Base-by-base conservation (phyloP, 2,329 filamentous ascomycete species). In the Phyllosticta citribraziliensis region DNA sequence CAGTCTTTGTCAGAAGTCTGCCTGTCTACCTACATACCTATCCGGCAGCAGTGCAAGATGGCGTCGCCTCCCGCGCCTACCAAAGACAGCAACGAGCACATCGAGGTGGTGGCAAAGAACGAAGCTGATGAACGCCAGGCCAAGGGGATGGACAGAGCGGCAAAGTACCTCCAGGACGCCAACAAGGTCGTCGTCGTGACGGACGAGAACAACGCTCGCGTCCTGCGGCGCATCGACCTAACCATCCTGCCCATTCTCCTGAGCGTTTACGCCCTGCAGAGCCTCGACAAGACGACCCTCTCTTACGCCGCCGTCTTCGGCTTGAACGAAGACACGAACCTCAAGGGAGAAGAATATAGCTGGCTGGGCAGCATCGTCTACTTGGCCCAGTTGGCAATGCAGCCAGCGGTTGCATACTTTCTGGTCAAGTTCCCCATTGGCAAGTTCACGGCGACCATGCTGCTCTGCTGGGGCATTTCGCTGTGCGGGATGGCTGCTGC, bases 401-500 rank as follows among this genome's bases (percentile, higher is more conserved):
- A 64, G 35, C 58, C 64, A 0, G 61, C 50, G 3, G 60, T 62
- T 4, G 60, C 64, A 19, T 89, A 88, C 67, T 78, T 82, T 60
- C 80, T 87, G 58, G 78, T 84, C 55, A 80, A 84, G 2, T 65
- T 82, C 14, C 79, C 78, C 0, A 68, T 78, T 1, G 79, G 75
- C 4, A 80, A 78, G 62, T 80, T 78, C 59, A 71, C 82, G 1
- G 72, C 76, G 10, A 67, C 56, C 57, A 80, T 80, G 63, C 78
- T 79, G 1, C 66, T 81, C 8, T 74, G 81, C 65, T 83, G 81
- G 80, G 80, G 80, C 4, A 57, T 63, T n/a, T 64, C 83, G 2
- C 75, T 89, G 0, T 84, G 84, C 0, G 80, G 81, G 57, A 85
- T 87, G 65, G 82, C 86, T 1, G 83, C 81, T 1, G 83, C 82